Conservation (phyloP, 352 stramenopile species). For the Pythium aphanidermatum region DNA sequence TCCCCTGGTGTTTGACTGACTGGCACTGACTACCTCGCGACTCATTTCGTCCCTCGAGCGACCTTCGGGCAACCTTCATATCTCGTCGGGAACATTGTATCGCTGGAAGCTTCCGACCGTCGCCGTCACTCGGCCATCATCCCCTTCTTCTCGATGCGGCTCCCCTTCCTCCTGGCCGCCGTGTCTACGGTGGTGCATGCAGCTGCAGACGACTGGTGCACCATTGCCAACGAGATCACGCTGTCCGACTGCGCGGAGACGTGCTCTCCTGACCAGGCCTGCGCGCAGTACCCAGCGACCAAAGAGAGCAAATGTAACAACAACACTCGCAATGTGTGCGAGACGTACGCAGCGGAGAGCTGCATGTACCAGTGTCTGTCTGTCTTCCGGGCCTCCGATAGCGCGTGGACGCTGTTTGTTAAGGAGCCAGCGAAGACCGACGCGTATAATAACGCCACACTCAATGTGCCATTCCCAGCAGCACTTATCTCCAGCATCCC, state of each 20-base stretch:
- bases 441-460: too few relatives aligned
- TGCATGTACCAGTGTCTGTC: constrained; percentile 72
- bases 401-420: constrained; percentile 66
- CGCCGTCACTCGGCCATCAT: background rate
- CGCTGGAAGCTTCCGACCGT: background rate
- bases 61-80: constrained; percentile 13
- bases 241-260: constrained; percentile 43
- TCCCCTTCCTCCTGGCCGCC: background rate
- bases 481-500: constrained; percentile 45
- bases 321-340: constrained; percentile 42
- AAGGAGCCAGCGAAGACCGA: constrained; percentile 36
- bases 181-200: background rate
- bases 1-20: too few relatives aligned
- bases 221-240: constrained; percentile 29
- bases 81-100: background rate
- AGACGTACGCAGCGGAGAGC: constrained; percentile 23
- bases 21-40: background rate
- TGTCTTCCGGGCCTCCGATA: constrained; percentile 34
- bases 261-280: constrained; percentile 37
- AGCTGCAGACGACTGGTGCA: constrained; percentile 26
- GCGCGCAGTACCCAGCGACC: constrained; percentile 50
- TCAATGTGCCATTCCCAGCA: too few relatives aligned
- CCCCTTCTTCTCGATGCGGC: background rate
- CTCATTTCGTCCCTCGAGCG: background rate
- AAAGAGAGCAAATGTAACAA: constrained; percentile 37